Percentiles rank a stretch among this genome's conserved stretches.
These are phyloP conservation scores for Quercus glauca DNA, from an alignment of 306 rosid species.

Conservation along the genomic window DNA sequence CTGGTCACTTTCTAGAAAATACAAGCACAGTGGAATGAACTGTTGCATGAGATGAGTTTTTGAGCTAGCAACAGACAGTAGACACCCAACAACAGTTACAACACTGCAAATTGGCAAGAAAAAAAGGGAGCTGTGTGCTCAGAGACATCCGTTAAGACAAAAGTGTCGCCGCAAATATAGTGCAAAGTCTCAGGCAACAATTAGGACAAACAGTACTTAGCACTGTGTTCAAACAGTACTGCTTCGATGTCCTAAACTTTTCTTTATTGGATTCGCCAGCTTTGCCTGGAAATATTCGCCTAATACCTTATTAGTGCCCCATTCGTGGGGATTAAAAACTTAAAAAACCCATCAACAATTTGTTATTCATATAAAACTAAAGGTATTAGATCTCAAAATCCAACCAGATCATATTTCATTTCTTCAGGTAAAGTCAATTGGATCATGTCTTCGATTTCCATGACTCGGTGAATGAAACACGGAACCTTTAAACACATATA, in stretches of 20 bases:
- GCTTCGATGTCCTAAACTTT: constrained; percentile 13
- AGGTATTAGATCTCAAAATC: constrained; percentile 6
- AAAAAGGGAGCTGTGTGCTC: neutral
- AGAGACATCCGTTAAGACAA: neutral
- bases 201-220: neutral
- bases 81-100: constrained; percentile 5
- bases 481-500: neutral
- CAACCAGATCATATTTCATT: neutral
- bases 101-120: neutral
- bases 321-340: constrained; percentile 15
- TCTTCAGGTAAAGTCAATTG: neutral
- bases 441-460: neutral
- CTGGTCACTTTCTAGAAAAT: neutral
- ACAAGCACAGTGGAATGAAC: neutral
- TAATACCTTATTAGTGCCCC: constrained; percentile 6
- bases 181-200: neutral
- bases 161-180: neutral
- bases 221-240: neutral
- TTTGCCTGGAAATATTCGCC: constrained; percentile 10
- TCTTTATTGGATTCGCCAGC: constrained; percentile 25
- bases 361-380: neutral
- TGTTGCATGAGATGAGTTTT: neutral
- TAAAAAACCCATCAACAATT: neutral
- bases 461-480: neutral
- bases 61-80: neutral